Conservation (phyloP, 208 protist species). For the Trypanosoma grayi region DNA sequence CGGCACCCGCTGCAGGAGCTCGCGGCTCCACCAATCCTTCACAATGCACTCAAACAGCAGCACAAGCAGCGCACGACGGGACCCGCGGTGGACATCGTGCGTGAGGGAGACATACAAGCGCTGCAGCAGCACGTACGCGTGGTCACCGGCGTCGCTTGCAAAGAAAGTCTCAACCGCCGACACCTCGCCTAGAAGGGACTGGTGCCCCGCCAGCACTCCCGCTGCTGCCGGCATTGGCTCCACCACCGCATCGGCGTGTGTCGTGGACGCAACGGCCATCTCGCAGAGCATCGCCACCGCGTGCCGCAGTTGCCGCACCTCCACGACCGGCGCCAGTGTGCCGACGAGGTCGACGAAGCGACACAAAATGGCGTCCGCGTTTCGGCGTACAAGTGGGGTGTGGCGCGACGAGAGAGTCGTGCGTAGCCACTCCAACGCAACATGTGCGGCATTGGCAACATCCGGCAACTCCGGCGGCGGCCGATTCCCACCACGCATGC, state of each 20-base stretch:
- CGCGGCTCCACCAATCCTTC: conserved; percentile 23
- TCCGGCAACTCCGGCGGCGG: not conserved
- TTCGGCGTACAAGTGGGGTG: not conserved
- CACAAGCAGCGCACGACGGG: conserved; percentile 7
- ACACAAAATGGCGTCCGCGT: conserved; percentile 28
- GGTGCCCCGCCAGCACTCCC: not conserved
- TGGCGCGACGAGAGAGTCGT: conserved; percentile 9
- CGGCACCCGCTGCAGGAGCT: conserved; percentile 13
- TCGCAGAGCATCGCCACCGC: conserved; percentile 15
- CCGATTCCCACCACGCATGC: not conserved
- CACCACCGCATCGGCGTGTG: not conserved
- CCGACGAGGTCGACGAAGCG: conserved; percentile 22
- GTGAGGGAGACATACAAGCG: conserved; percentile 19
- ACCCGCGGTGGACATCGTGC: conserved; percentile 8
- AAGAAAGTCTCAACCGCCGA: conserved; percentile 23
- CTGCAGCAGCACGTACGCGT: conserved; percentile 28
- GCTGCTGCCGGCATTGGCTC: not conserved
- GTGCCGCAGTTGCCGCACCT: conserved; percentile 4
- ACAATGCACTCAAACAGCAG: conserved; percentile 20
- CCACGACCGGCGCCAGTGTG: conserved; percentile 3
- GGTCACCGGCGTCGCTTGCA: conserved; percentile 22
- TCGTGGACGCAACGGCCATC: not conserved
- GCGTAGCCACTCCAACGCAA: conserved; percentile 24
- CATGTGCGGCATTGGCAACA: conserved; percentile 8
- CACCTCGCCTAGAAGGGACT: not conserved